phyloP scores from a whole-genome alignment of 2,329 filamentous ascomycete species.

The Fusarium praegraminearum region DNA sequence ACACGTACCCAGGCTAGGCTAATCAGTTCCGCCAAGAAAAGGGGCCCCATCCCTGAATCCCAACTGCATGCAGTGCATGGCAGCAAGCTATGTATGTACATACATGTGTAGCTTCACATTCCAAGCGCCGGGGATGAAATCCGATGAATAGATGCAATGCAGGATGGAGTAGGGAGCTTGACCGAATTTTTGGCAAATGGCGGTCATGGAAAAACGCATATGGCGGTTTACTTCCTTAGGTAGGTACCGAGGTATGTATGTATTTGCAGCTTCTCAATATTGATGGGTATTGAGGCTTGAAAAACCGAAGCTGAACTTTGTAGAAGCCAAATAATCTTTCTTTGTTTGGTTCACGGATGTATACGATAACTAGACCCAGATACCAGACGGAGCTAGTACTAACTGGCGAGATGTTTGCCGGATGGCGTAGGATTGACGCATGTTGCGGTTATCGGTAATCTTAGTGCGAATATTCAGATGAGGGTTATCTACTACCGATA shows the following conservation, averaged over 20 bases:
- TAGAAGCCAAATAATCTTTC: not conserved
- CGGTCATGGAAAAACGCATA: constrained; percentile 11
- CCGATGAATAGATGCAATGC: constrained; percentile 11
- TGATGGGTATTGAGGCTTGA: constrained; percentile 26
- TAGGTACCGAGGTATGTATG: not conserved
- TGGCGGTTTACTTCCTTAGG: not conserved
- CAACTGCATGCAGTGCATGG: constrained; percentile 24
- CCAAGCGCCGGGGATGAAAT: constrained; percentile 33
- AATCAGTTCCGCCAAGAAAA: constrained; percentile 15
- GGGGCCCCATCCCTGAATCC: constrained; percentile 6
- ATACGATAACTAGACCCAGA: not conserved
- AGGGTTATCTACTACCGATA: too few species aligned
- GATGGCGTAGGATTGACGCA: not conserved
- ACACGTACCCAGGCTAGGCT: not conserved
- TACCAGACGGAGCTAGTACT: not conserved
- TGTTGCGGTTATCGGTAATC: constrained; percentile 1
- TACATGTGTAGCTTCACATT: constrained; percentile 29
- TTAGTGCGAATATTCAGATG: not conserved
- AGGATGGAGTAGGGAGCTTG: constrained; percentile 21
- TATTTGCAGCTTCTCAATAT: not conserved
- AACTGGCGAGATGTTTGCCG: not conserved
- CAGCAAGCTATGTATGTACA: not conserved
- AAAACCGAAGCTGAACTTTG: constrained; percentile 27
- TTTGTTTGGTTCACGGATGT: not conserved
- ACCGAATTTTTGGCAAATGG: constrained; percentile 24